Evolutionary conservation across 2,329 filamentous ascomycete species (phyloP).

Genomic region (Sporothrix brasiliensis): DNA sequence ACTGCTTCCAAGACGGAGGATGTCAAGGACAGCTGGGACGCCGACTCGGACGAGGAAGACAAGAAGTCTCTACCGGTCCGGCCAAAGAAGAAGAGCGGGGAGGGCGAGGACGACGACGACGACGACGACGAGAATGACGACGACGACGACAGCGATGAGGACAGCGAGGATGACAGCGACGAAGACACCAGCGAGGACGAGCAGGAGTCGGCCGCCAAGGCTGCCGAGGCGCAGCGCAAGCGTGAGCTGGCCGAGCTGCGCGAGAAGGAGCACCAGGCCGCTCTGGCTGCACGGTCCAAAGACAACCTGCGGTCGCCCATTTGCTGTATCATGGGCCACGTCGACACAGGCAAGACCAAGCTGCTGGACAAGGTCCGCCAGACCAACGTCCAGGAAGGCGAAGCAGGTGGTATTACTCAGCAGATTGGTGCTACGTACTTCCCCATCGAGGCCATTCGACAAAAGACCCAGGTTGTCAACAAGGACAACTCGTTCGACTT

Average conservation of each 20-base stretch:
- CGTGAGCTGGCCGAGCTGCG: conserved; percentile 85
- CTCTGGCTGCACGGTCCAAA: conserved; percentile 84
- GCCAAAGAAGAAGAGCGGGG: conserved; percentile 51
- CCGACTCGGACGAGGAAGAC: conserved; percentile 73
- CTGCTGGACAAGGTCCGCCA: conserved; percentile 97
- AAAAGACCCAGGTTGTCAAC: conserved; percentile 95
- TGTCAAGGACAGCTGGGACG: conserved; percentile 95
- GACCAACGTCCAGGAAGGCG: conserved; percentile 97
- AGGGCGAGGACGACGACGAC: conserved; percentile 42
- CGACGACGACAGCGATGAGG: conserved; percentile 43
- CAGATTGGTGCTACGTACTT: conserved; percentile 99
- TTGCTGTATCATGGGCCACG: conserved; percentile 99
- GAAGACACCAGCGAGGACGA: conserved; percentile 71
- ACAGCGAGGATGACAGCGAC: conserved; percentile 55
- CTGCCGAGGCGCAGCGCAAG: conserved; percentile 76
- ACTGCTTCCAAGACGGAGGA: conserved; percentile 65
- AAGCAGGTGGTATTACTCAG: conserved; percentile 99
- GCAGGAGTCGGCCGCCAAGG: conserved; percentile 70
- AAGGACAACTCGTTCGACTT: conserved; percentile 87
- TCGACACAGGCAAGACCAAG: conserved; percentile 99
- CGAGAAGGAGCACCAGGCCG: conserved; percentile 88
- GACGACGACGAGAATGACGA: conserved; percentile 40
- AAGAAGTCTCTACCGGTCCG: conserved; percentile 38
- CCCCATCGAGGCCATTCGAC: conserved; percentile 86
- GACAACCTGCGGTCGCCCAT: conserved; percentile 96